These are phyloP conservation scores for Asclepias syriaca DNA, from an alignment of 257 asterid species.

Conservation along the genomic window DNA sequence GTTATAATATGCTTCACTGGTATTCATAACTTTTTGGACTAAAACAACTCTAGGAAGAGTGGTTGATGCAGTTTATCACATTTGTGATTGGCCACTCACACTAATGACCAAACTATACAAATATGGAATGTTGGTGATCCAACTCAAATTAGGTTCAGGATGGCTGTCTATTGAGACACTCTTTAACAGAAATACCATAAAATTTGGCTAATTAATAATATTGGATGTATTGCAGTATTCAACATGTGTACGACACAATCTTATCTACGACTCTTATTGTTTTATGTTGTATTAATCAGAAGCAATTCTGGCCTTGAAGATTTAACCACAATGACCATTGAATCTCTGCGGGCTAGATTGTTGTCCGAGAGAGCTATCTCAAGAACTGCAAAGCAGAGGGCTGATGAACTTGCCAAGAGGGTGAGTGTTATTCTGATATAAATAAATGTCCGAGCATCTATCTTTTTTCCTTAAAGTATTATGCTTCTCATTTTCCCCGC, in stretches of 20 bases:
- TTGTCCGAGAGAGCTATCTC: conserved; percentile 89
- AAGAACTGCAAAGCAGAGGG: conserved; percentile 72
- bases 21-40: no score
- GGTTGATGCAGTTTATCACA: no score
- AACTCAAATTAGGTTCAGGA: no score
- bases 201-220: neutral
- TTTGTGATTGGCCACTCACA: no score
- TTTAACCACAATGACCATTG: conserved; percentile 65
- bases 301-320: conserved; percentile 50
- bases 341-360: conserved; percentile 79
- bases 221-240: neutral
- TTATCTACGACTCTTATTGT: neutral
- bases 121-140: no score
- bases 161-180: neutral
- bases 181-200: neutral
- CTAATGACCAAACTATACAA: no score
- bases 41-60: no score
- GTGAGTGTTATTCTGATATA: conserved; percentile 34
- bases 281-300: conserved; percentile 32
- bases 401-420: conserved; percentile 82
- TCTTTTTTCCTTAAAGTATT: conserved; percentile 7
- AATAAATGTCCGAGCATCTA: neutral
- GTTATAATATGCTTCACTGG: no score
- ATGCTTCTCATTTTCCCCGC: neutral
- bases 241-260: neutral